Evolutionary conservation across 257 asterid species (phyloP), one percentile per base, ranked within the genome.

Genomic region (Fraxinus anomala): DNA sequence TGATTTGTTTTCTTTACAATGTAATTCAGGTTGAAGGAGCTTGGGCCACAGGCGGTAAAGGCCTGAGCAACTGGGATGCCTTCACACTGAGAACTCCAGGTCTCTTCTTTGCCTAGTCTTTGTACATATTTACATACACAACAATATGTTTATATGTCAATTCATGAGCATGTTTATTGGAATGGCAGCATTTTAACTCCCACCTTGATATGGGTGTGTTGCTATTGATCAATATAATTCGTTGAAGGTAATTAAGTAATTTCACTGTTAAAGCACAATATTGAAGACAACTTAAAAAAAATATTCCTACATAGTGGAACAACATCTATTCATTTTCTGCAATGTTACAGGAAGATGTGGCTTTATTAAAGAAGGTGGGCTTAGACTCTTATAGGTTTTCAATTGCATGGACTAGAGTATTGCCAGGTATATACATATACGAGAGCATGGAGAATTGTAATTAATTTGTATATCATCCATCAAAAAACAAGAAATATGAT

Each of bases 31-130:
- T 70, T 61, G 90, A 85, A 80, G 88, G 85, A 56, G 83, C 86
- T 49, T 54, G 65, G 65, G 76, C 82, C 17, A 75, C 76, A 80
- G 82, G 75, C 63, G 90, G 86, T 10, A 87, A 79, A 80, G 85
- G 88, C 23, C 65, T 30, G 23, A 84, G 87, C 23, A 33, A 79
- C 16, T 87, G 91, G 91, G 91, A 87, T 85, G 75, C 36, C 74
- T 87, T 81, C 80, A 72, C 85, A 51, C 33, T 59, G 36, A 49
- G 28, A 6, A 42, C 70, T 16, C 80, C 84, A 26, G 37, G 76
- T 80, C 17, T 16, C 21, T n/a, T 74, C 76, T 68, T 79, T 74
- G 42, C 6, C 69, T 19, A 34, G 23, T 19, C n/a, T 19, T 14
- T 23, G 3, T 73, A 42, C 11, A 24, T 44, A 37, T 5, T 1